Percentiles rank a stretch among this genome's conserved stretches.
Evolutionary conservation across 2,329 filamentous ascomycete genomes (phyloP).

Genomic region (Penicillium sp.): DNA sequence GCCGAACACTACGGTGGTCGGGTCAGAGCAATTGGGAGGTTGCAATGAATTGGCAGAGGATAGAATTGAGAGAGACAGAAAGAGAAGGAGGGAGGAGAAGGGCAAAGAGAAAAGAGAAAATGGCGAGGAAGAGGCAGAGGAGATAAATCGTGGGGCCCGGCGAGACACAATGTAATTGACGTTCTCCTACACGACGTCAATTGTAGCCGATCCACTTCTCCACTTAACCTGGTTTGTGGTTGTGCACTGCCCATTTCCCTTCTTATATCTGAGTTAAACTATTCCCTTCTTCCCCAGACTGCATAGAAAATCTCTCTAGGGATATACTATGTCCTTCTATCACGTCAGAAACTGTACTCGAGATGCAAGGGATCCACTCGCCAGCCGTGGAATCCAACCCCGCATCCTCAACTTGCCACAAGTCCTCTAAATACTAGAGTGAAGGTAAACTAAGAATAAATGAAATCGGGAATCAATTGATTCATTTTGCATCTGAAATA

Average conservation of each 20-base stretch:
- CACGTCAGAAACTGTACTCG: not conserved
- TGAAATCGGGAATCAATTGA: not conserved
- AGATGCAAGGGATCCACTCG: not conserved
- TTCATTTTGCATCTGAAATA: not conserved
- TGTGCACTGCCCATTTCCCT: constrained; percentile 2
- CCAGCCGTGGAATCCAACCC: not conserved
- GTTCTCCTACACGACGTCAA: constrained; percentile 1
- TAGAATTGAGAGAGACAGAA: not conserved
- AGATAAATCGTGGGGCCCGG: not conserved
- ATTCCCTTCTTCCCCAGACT: too few relatives aligned
- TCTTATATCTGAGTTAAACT: not conserved
- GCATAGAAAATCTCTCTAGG: not conserved
- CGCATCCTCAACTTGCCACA: constrained; percentile 1
- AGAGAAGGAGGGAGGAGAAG: not conserved
- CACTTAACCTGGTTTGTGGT: not conserved
- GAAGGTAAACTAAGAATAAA: too few relatives aligned
- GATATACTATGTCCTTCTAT: not conserved
- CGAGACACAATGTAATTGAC: not conserved
- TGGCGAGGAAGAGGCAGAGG: not conserved
- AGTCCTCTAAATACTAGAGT: too few relatives aligned
- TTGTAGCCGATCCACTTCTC: not conserved
- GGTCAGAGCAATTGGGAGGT: not conserved
- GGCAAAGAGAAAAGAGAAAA: not conserved
- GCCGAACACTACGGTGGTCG: not conserved
- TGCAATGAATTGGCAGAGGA: not conserved